A percentile compares a stretch with the other conserved stretches of the same genome.
Evolutionary conservation across 768 basidiomycete genomes (phyloP).

Genomic region (Coprinopsis strossmayeri): DNA sequence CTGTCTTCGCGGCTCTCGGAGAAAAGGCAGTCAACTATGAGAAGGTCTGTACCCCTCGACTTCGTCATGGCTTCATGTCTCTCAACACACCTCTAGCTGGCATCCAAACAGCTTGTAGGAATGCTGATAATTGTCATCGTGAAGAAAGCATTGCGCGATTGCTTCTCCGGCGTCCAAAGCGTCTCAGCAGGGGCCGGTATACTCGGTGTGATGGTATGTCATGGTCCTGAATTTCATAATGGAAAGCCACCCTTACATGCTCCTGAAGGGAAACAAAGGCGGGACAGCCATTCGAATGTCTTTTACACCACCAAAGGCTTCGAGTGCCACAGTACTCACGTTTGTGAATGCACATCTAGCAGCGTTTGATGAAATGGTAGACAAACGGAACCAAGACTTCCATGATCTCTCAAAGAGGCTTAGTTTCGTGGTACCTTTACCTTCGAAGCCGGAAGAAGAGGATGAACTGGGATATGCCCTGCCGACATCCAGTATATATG

Average conservation of each 20-base stretch:
- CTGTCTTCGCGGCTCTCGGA: slow-evolving; percentile 65
- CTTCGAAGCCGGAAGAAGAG: slow-evolving; percentile 12
- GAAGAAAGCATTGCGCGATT: slow-evolving; percentile 40
- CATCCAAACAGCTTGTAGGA: slow-evolving; percentile 76
- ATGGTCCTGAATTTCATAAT: not conserved
- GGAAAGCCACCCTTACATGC: not conserved
- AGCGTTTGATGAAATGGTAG: slow-evolving; percentile 74
- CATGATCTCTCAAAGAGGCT: slow-evolving; percentile 59
- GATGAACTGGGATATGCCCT: slow-evolving; percentile 12
- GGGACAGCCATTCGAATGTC: slow-evolving; percentile 59
- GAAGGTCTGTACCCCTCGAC: too few species aligned
- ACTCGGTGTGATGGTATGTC: slow-evolving; percentile 67
- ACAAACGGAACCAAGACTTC: slow-evolving; percentile 70
- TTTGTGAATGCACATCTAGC: slow-evolving; percentile 83
- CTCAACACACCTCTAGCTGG: slow-evolving; percentile 39
- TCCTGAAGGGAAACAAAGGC: slow-evolving; percentile 77
- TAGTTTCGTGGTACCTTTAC: slow-evolving; percentile 32
- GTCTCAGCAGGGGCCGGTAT: slow-evolving; percentile 64
- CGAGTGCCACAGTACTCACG: slow-evolving; percentile 46
- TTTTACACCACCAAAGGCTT: slow-evolving; percentile 35
- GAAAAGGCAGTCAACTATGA: slow-evolving; percentile 56
- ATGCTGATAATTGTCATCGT: slow-evolving; percentile 70
- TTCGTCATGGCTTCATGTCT: too few species aligned
- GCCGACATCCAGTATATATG: slow-evolving; percentile 34
- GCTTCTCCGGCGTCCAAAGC: slow-evolving; percentile 49